Conservation (phyloP, 2,329 filamentous ascomycete species). For the Arthrobotrys sphaeroides region DNA sequence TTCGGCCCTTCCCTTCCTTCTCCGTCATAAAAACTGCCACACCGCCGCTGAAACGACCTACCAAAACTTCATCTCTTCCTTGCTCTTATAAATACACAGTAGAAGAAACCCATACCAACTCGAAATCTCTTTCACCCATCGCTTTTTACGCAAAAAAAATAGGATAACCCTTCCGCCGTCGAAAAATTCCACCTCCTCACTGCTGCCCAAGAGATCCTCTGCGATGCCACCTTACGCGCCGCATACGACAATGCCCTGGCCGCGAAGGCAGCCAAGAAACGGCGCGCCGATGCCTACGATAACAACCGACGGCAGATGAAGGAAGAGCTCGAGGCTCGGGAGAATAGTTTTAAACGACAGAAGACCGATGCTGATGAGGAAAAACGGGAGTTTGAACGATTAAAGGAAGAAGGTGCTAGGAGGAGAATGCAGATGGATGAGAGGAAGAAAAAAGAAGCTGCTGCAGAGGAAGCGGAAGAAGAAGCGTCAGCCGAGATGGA, state of each 20-base stretch:
- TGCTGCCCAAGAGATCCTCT: conserved; percentile 66
- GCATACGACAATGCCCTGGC: conserved; percentile 65
- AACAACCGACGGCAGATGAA: conserved; percentile 64
- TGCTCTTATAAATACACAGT: conserved; percentile 3
- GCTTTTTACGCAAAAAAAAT: not conserved
- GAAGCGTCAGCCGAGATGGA: conserved; percentile 58
- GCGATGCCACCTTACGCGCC: conserved; percentile 61
- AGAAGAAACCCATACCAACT: conserved; percentile 29
- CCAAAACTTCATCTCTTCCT: not conserved
- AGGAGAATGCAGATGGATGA: conserved; percentile 63
- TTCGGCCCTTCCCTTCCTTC: not conserved
- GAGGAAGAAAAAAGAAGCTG: conserved; percentile 62
- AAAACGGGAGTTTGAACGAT: conserved; percentile 51
- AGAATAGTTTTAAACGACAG: conserved; percentile 60
- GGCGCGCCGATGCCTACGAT: conserved; percentile 63
- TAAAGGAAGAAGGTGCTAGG: conserved; percentile 61
- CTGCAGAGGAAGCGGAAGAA: conserved; percentile 63
- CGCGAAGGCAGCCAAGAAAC: conserved; percentile 62
- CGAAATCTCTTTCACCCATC: conserved; percentile 3
- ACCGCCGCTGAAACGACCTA: conserved; percentile 43
- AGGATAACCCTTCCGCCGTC: conserved; percentile 61
- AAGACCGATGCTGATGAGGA: conserved; percentile 63
- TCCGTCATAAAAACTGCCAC: too few species aligned
- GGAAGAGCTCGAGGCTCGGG: conserved; percentile 65
- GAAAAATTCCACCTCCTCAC: conserved; percentile 66